Percentiles rank a stretch among this genome's conserved stretches.
Conservation (phyloP, 2,329 filamentous ascomycete species). For the Botrytis deweyae region DNA sequence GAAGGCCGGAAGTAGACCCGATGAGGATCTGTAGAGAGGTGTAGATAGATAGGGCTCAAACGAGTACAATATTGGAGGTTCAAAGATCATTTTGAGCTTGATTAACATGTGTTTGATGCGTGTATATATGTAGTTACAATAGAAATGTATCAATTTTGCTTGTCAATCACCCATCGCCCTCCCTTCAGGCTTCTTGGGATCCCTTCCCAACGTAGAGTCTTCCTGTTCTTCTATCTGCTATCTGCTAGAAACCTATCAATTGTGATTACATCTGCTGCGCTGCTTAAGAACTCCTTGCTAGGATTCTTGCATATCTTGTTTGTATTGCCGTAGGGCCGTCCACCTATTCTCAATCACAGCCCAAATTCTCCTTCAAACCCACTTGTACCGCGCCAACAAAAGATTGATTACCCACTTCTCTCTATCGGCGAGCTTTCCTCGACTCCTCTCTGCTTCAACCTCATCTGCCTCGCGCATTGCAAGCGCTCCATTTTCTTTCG, state of each 20-base stretch:
- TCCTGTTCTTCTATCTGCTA: background rate
- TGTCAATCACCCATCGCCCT: background rate
- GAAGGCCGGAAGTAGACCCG: background rate
- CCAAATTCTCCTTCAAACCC: background rate
- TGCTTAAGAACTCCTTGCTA: background rate
- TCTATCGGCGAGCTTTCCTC: background rate
- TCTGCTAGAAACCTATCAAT: background rate
- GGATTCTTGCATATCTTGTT: background rate
- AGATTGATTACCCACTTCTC: too few relatives aligned
- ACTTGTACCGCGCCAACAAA: background rate
- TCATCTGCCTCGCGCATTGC: background rate
- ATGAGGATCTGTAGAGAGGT: background rate
- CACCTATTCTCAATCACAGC: background rate
- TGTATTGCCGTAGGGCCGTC: background rate
- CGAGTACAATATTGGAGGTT: background rate
- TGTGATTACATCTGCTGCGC: background rate
- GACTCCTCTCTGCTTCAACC: background rate
- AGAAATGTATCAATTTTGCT: background rate
- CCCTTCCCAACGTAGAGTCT: background rate
- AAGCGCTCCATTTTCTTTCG: background rate
- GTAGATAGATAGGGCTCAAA: background rate
- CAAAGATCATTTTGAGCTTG: background rate
- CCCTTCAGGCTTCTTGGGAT: background rate
- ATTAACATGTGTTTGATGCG: background rate
- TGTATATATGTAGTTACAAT: background rate